Conservation (phyloP, 2,329 filamentous ascomycete species). For the Fusarium humuli region DNA sequence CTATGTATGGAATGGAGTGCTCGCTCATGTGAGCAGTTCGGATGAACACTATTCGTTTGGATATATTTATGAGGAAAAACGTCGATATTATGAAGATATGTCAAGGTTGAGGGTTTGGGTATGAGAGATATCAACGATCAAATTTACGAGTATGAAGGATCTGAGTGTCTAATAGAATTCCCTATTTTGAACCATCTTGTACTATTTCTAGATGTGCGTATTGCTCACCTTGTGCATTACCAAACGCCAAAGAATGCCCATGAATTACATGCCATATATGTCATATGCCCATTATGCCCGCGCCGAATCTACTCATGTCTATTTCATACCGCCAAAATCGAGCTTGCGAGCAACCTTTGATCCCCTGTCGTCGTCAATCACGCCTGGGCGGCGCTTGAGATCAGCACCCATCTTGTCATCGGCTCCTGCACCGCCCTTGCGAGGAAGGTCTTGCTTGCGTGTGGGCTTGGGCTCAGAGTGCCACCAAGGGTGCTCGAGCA, state of each 20-base stretch:
- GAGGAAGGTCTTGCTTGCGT: constrained; percentile 82
- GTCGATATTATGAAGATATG: constrained; percentile 31
- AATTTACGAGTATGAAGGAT: constrained; percentile 31
- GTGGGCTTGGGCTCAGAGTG: constrained; percentile 84
- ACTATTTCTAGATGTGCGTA: constrained; percentile 4
- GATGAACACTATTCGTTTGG: not conserved
- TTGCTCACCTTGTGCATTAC: constrained; percentile 2
- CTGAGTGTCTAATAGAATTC: constrained; percentile 19
- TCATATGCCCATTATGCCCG: not conserved
- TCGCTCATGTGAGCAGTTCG: constrained; percentile 73
- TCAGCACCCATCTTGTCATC: constrained; percentile 84
- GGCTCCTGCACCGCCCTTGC: constrained; percentile 77
- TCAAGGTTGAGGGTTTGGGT: constrained; percentile 22
- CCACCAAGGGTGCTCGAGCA: constrained; percentile 90
- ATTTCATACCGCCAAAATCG: constrained; percentile 71
- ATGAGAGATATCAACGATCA: constrained; percentile 7
- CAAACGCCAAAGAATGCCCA: constrained; percentile 34
- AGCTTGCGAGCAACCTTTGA: constrained; percentile 86
- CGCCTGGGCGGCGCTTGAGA: constrained; percentile 76
- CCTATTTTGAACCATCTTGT: not conserved
- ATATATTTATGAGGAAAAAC: constrained; percentile 22
- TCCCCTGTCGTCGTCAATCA: constrained; percentile 74
- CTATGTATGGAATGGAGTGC: constrained; percentile 97
- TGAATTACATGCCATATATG: constrained; percentile 8
- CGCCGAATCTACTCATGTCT: constrained; percentile 1